Conservation (phyloP, 306 rosid genomes). For the Castanea crenata region DNA sequence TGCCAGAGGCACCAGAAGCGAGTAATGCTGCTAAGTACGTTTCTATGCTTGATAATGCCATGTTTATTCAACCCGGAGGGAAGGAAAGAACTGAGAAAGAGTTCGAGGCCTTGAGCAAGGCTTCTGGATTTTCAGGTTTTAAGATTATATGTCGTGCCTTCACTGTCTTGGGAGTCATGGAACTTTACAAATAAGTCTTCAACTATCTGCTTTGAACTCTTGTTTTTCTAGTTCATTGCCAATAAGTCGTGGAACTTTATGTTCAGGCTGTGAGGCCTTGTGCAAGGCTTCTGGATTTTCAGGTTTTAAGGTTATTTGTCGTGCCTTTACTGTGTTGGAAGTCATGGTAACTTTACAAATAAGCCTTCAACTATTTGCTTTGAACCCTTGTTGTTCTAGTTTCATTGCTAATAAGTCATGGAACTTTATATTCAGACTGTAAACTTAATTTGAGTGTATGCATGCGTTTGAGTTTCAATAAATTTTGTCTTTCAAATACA, state of each 20-base stretch:
- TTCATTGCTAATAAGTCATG: too few species aligned
- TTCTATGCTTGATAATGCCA: slow-evolving; percentile 20
- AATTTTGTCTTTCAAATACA: too few species aligned
- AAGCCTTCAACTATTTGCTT: background rate
- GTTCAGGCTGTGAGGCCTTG: too few species aligned
- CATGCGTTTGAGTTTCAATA: too few species aligned
- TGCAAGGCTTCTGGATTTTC: too few species aligned
- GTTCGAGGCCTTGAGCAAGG: slow-evolving; percentile 11
- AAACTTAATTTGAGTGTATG: too few species aligned
- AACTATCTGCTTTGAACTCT: background rate
- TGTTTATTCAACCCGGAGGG: slow-evolving; percentile 25
- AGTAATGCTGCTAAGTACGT: slow-evolving; percentile 11
- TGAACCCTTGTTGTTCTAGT: too few species aligned
- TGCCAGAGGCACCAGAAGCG: slow-evolving; percentile 30
- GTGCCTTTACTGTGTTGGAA: background rate
- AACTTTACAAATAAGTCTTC: slow-evolving; percentile 21
- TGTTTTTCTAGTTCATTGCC: background rate
- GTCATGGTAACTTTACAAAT: slow-evolving; percentile 3
- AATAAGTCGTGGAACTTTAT: background rate
- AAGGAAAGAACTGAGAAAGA: slow-evolving; percentile 29
- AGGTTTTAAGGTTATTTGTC: background rate
- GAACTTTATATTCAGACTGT: too few species aligned
- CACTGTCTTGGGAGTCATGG: slow-evolving; percentile 26
- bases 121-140: slow-evolving; percentile 29
- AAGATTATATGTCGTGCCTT: slow-evolving; percentile 21